These are phyloP conservation scores for Magnusiomyces fungicola DNA, from an alignment of 1,139 yeast species.

Conservation along the genomic window DNA sequence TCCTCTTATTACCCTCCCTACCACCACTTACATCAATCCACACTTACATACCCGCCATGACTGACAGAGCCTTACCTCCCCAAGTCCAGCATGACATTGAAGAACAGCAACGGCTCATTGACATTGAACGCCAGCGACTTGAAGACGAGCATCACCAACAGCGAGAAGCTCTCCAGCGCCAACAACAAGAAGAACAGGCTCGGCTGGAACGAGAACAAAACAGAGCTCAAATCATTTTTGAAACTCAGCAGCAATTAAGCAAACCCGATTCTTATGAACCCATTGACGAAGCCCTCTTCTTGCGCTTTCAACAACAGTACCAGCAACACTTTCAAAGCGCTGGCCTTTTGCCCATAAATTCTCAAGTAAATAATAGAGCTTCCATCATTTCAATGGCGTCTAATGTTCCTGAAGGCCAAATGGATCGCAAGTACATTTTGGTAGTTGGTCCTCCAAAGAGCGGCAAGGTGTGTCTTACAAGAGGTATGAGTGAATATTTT, in stretches of 20 bases:
- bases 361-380: background rate
- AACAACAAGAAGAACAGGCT: background rate
- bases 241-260: background rate
- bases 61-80: too few species aligned
- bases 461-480: constrained; percentile 12
- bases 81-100: too few species aligned
- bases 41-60: too few species aligned
- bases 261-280: background rate
- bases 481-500: constrained; percentile 8
- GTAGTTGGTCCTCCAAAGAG: constrained; percentile 14
- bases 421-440: constrained; percentile 12
- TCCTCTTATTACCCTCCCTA: too few species aligned
- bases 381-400: constrained; percentile 1
- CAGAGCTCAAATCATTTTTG: background rate
- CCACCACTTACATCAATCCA: too few species aligned
- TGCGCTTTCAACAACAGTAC: background rate
- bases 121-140: background rate
- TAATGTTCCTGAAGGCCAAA: background rate
- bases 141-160: background rate
- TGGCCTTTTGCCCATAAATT: background rate
- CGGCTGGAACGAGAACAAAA: background rate
- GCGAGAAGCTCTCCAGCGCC: background rate
- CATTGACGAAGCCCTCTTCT: background rate
- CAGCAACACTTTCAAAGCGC: background rate
- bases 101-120: too few species aligned